Evolutionary conservation across 2,329 filamentous ascomycete species (phyloP).

Genomic region (Alternaria postmessia): DNA sequence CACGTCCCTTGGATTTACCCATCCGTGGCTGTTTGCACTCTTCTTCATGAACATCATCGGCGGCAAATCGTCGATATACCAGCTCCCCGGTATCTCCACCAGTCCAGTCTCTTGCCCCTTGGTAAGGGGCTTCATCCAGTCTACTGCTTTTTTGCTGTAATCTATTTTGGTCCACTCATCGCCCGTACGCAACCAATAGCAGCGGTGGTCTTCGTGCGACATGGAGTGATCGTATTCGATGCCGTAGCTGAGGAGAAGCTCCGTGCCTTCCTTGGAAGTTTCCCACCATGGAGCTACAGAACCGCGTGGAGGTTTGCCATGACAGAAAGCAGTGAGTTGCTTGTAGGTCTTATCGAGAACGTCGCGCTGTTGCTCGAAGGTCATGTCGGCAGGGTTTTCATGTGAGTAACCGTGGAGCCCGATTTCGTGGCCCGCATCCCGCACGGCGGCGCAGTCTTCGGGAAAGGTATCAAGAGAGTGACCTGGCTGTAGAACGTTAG

Average conservation of each 20-base stretch:
- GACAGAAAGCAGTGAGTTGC: constrained; percentile 72
- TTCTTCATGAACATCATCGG: constrained; percentile 79
- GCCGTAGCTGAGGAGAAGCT: constrained; percentile 70
- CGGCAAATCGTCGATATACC: constrained; percentile 68
- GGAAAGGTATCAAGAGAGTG: constrained; percentile 73
- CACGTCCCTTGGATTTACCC: constrained; percentile 64
- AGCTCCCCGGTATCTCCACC: constrained; percentile 71
- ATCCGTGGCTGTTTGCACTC: constrained; percentile 71
- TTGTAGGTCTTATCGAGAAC: constrained; percentile 78
- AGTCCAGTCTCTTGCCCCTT: constrained; percentile 68
- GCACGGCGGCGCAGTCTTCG: constrained; percentile 67
- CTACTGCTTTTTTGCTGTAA: constrained; percentile 67
- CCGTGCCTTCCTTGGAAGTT: constrained; percentile 70
- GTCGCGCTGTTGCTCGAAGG: constrained; percentile 75
- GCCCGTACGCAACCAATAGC: constrained; percentile 70
- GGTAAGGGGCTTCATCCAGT: constrained; percentile 72
- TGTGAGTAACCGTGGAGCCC: constrained; percentile 76
- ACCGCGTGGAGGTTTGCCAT: constrained; percentile 74
- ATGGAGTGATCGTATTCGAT: constrained; percentile 76
- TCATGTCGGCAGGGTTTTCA: constrained; percentile 77
- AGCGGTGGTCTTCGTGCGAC: constrained; percentile 70
- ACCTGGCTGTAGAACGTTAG: constrained; percentile 52
- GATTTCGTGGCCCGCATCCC: constrained; percentile 71
- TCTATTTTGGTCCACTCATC: constrained; percentile 75
- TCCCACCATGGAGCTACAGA: constrained; percentile 82